Percentiles rank a stretch among this genome's conserved stretches.
phyloP scores from a whole-genome alignment of 768 basidiomycete genomes.

The Termitomyces sp. region DNA sequence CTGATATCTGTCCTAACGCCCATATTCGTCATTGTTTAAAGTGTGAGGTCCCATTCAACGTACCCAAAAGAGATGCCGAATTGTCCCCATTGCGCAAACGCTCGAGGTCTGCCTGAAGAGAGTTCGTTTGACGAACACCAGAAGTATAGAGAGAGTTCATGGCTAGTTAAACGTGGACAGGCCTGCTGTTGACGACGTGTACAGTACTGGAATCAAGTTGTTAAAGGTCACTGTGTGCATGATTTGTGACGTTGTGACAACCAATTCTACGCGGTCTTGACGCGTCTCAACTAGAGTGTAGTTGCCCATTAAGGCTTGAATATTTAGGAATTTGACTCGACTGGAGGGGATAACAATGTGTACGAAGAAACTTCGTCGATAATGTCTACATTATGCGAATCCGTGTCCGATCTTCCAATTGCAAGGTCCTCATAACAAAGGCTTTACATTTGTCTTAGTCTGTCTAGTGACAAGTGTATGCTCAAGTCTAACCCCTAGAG shows the following conservation, averaged over 20 bases:
- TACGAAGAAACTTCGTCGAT: neutral
- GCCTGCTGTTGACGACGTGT: conserved; percentile 9
- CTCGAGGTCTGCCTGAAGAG: conserved; percentile 84
- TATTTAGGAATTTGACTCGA: no score
- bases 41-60: conserved; percentile 23
- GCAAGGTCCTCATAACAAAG: neutral
- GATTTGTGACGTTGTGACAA: conserved; percentile 1
- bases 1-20: conserved; percentile 89
- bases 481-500: neutral
- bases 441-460: neutral
- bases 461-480: neutral
- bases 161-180: conserved; percentile 12
- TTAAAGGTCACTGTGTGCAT: neutral
- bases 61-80: conserved; percentile 82
- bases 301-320: neutral
- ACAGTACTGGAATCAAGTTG: no score
- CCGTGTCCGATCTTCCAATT: neutral
- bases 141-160: conserved; percentile 98
- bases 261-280: neutral
- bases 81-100: conserved; percentile 77
- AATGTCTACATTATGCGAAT: neutral
- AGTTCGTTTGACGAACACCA: conserved; percentile 88
- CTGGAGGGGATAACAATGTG: neutral
- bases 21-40: conserved; percentile 17
- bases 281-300: neutral